These are phyloP conservation scores for Xylaria grammica DNA, from an alignment of 495 filamentous ascomycete genomes.

Conservation along the genomic window DNA sequence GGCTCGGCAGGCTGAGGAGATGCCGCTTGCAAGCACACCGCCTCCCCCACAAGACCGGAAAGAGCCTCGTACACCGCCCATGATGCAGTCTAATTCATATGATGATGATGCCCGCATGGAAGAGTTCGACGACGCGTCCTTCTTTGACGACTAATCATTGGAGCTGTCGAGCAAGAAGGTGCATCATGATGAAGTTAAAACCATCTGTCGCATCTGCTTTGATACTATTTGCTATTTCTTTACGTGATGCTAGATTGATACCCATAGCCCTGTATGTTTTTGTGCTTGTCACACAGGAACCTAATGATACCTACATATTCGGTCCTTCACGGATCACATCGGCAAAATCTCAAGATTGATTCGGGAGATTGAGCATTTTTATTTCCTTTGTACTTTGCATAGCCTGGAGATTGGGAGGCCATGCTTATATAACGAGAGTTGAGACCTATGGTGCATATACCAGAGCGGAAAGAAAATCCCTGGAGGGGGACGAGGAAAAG, in stretches of 20 bases:
- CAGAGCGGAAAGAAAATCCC: slow-evolving; percentile 3
- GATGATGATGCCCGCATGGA: slow-evolving; percentile 70
- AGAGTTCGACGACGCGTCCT: slow-evolving; percentile 60
- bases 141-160: slow-evolving; percentile 56
- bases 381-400: slow-evolving; percentile 26
- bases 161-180: slow-evolving; percentile 21
- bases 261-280: slow-evolving; percentile 28
- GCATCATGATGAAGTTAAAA: slow-evolving; percentile 25
- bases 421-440: slow-evolving; percentile 13
- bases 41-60: slow-evolving; percentile 42
- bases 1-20: slow-evolving; percentile 43
- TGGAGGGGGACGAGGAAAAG: not conserved
- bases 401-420: slow-evolving; percentile 1
- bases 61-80: slow-evolving; percentile 68
- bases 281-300: slow-evolving; percentile 21
- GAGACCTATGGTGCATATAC: slow-evolving; percentile 12
- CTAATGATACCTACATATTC: slow-evolving; percentile 31
- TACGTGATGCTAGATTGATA: slow-evolving; percentile 40
- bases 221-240: slow-evolving; percentile 39
- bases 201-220: slow-evolving; percentile 34
- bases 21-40: slow-evolving; percentile 41
- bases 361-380: slow-evolving; percentile 10
- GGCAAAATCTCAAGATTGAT: slow-evolving; percentile 12
- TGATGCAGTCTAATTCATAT: slow-evolving; percentile 70
- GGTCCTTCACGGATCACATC: slow-evolving; percentile 1